Conservation (phyloP, 1,139 yeast genomes). For the Pichia sp. region DNA sequence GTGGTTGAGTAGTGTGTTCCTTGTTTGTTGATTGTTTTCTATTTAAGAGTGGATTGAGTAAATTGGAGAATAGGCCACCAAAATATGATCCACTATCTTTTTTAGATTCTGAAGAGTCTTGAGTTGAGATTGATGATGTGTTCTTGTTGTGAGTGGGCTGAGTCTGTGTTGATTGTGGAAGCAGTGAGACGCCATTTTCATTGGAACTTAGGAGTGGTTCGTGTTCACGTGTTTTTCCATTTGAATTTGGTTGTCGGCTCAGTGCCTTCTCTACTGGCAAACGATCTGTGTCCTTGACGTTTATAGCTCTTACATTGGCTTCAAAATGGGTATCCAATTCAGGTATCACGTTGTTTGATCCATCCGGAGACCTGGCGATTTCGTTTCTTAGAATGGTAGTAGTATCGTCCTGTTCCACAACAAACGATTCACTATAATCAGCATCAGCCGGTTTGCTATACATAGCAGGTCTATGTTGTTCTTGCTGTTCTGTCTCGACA, state of each 20-base stretch:
- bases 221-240: not conserved
- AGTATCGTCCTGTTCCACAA: constrained; percentile 6
- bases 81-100: not conserved
- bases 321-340: not conserved
- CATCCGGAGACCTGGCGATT: not conserved
- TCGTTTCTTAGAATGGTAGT: not conserved
- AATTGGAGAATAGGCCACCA: not conserved
- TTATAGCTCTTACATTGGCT: not conserved
- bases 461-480: not conserved
- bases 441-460: too few relatives aligned
- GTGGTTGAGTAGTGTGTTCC: too few relatives aligned
- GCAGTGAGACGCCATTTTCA: not conserved
- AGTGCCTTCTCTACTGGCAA: not conserved
- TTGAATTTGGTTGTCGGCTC: not conserved
- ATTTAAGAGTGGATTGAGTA: not conserved
- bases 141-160: not conserved
- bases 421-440: not conserved
- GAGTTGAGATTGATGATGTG: not conserved
- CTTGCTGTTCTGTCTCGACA: not conserved
- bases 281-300: not conserved
- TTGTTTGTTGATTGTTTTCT: too few relatives aligned
- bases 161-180: constrained; percentile 5
- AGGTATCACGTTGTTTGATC: not conserved
- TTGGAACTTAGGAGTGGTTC: not conserved
- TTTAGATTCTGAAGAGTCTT: not conserved